phyloP scores from a whole-genome alignment of 1,139 yeast species.

The Pichia kudriavzevii region DNA sequence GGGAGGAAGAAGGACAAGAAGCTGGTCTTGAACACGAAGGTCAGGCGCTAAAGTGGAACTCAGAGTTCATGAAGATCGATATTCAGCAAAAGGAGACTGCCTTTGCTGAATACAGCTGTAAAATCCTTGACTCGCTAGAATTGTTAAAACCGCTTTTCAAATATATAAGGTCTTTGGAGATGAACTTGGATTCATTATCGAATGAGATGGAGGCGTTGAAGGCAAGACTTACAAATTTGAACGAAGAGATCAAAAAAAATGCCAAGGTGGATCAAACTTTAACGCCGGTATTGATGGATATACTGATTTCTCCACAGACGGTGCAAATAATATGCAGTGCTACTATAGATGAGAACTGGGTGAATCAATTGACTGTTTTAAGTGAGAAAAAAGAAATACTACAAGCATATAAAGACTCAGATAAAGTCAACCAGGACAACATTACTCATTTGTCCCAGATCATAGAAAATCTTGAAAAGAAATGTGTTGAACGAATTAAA shows the following conservation, averaged over 20 bases:
- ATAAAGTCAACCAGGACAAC: constrained; percentile 22
- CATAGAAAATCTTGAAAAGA: constrained; percentile 38
- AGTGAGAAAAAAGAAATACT: constrained; percentile 50
- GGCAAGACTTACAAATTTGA: constrained; percentile 50
- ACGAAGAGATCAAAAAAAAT: constrained; percentile 50
- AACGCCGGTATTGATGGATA: constrained; percentile 65
- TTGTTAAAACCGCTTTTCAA: constrained; percentile 32
- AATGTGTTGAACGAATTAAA: constrained; percentile 67
- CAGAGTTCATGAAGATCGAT: too few species aligned
- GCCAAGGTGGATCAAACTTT: constrained; percentile 49
- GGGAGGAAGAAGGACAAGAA: constrained; percentile 2
- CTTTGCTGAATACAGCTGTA: too few species aligned
- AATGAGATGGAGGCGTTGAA: constrained; percentile 50
- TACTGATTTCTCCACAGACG: constrained; percentile 66
- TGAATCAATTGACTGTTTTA: constrained; percentile 50
- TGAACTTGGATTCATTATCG: constrained; percentile 52
- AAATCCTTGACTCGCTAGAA: constrained; percentile 4
- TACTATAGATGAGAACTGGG: constrained; percentile 45
- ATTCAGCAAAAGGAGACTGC: too few species aligned
- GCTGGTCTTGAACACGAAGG: constrained; percentile 2
- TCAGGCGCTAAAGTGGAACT: constrained; percentile 2
- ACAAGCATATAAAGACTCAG: constrained; percentile 27
- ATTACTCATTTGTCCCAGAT: constrained; percentile 34
- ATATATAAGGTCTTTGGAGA: constrained; percentile 45
- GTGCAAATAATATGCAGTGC: constrained; percentile 43